phyloP scores from a whole-genome alignment of 768 basidiomycete species.

The Collybiopsis confluens region DNA sequence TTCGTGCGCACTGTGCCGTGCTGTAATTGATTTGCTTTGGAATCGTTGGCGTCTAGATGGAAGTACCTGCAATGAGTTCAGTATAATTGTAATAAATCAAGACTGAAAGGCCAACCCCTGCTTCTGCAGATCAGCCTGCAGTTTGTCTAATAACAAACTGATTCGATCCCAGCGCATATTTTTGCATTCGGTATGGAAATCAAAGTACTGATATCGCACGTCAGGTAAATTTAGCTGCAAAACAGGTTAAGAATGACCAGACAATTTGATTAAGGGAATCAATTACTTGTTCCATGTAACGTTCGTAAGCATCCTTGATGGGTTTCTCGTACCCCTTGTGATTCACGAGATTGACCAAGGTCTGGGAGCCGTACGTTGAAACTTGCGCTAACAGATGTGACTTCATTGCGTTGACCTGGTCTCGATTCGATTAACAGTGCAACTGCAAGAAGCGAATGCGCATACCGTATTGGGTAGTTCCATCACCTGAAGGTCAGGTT shows the following conservation, averaged over 20 bases:
- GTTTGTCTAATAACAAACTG: slow-evolving; percentile 68
- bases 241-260: slow-evolving; percentile 1
- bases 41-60: slow-evolving; percentile 49
- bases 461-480: slow-evolving; percentile 81
- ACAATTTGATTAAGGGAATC: slow-evolving; percentile 5
- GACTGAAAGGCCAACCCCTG: slow-evolving; percentile 51
- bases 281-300: slow-evolving; percentile 59
- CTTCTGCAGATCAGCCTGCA: slow-evolving; percentile 63
- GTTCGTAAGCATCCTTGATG: slow-evolving; percentile 94
- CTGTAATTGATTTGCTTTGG: slow-evolving; percentile 56
- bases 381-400: slow-evolving; percentile 74
- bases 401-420: slow-evolving; percentile 64
- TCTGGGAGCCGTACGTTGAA: slow-evolving; percentile 70
- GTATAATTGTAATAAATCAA: not conserved
- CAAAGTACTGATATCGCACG: slow-evolving; percentile 90
- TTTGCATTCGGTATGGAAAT: slow-evolving; percentile 95
- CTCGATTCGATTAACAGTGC: not conserved
- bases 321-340: slow-evolving; percentile 90
- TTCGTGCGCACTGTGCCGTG: slow-evolving; percentile 84
- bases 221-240: slow-evolving; percentile 56
- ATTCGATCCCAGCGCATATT: slow-evolving; percentile 95
- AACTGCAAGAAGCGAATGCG: slow-evolving; percentile 4
- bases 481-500: slow-evolving; percentile 96
- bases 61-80: slow-evolving; percentile 57
- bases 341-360: slow-evolving; percentile 88